Conservation (phyloP, 495 filamentous ascomycete species). For the Wilcoxina mikolae region DNA sequence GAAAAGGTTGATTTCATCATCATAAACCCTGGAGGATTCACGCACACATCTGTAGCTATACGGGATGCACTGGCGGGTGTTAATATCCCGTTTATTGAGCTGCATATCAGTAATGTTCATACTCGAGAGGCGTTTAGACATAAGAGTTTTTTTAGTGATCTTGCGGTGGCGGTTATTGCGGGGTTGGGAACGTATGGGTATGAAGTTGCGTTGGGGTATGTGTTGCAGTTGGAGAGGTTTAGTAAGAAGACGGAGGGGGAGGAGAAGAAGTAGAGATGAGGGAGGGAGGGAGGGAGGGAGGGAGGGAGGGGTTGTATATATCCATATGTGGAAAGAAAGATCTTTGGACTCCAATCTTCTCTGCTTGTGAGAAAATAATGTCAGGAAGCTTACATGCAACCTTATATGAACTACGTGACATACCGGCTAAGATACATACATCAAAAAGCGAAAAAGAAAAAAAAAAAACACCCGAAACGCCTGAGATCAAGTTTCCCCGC, state of each 20-base stretch:
- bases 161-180: constrained; percentile 51
- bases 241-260: constrained; percentile 12
- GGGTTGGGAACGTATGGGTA: constrained; percentile 56
- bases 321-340: no score
- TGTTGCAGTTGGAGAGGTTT: constrained; percentile 27
- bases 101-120: constrained; percentile 57
- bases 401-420: no score
- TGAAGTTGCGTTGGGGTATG: constrained; percentile 51
- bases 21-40: constrained; percentile 56
- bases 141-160: constrained; percentile 55
- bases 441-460: background rate
- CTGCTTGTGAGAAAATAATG: no score
- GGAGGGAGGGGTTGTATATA: background rate
- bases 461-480: background rate
- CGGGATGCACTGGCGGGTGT: constrained; percentile 53
- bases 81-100: constrained; percentile 52
- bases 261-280: constrained; percentile 30
- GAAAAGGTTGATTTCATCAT: constrained; percentile 43
- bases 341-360: background rate
- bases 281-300: background rate
- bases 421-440: no score
- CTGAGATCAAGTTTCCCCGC: no score
- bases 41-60: constrained; percentile 53
- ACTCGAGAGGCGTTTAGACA: constrained; percentile 47
- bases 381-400: no score